These are phyloP conservation scores for Pinguiococcus pyrenoidosus DNA, from an alignment of 108 stramenopile genomes.

Conservation along the genomic window DNA sequence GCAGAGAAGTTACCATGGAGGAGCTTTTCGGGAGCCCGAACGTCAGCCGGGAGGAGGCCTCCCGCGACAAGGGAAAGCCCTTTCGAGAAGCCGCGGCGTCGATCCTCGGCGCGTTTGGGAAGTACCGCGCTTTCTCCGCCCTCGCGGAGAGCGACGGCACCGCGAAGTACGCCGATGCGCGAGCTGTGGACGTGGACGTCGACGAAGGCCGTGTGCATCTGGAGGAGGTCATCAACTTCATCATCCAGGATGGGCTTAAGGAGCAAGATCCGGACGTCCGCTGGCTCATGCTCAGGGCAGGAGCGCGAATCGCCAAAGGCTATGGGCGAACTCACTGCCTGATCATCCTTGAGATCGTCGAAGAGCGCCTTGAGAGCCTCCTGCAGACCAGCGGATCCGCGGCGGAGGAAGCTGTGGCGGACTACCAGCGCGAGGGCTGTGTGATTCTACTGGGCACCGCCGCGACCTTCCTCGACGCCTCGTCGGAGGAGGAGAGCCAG, in stretches of 20 bases:
- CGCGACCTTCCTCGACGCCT: constrained; percentile 34
- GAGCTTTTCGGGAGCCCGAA: too few species aligned
- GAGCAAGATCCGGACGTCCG: neutral
- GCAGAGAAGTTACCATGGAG: too few species aligned
- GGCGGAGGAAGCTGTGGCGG: constrained; percentile 18
- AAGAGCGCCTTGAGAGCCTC: constrained; percentile 16
- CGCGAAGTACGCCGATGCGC: too few species aligned
- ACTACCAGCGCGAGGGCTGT: constrained; percentile 29
- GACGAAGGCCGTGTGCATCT: too few species aligned
- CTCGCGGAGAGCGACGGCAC: too few species aligned
- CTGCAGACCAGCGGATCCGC: too few species aligned
- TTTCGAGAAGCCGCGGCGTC: too few species aligned
- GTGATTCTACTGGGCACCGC: constrained; percentile 41
- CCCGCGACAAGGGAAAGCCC: too few species aligned
- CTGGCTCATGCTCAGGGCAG: constrained; percentile 7
- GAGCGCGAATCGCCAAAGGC: constrained; percentile 19
- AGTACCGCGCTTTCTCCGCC: too few species aligned
- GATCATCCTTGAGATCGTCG: constrained; percentile 12
- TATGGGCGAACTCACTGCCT: constrained; percentile 14
- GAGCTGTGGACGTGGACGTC: too few species aligned
- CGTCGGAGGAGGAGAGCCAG: constrained; percentile 25
- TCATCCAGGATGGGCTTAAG: neutral
- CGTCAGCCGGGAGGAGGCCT: too few species aligned
- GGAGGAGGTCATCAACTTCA: neutral
- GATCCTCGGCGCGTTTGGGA: too few species aligned